Evolutionary conservation across 805 yeast genomes (phyloP).

Genomic region (Ogataea angusta): DNA sequence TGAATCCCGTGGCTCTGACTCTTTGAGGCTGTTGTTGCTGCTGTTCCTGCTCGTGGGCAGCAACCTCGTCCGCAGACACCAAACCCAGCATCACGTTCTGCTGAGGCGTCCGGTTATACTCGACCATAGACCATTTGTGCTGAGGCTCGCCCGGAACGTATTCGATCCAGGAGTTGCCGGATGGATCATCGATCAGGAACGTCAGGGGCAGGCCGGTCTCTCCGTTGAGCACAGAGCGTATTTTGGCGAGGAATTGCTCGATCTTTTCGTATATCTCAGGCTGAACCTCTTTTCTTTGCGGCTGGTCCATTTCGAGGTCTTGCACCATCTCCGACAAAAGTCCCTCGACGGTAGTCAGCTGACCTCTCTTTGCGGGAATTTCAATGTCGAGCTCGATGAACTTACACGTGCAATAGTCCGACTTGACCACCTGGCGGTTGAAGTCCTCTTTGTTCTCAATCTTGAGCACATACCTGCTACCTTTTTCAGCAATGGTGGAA

Average conservation of each 20-base stretch:
- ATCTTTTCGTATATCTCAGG: conserved; percentile 78
- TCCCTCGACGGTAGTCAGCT: conserved; percentile 90
- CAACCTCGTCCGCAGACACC: conserved; percentile 63
- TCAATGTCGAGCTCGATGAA: conserved; percentile 86
- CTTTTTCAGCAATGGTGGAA: conserved; percentile 84
- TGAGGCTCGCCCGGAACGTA: conserved; percentile 80
- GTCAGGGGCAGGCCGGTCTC: conserved; percentile 74
- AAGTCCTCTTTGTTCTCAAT: conserved; percentile 70
- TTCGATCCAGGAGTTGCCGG: conserved; percentile 97
- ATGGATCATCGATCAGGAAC: conserved; percentile 81
- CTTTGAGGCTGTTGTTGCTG: conserved; percentile 32
- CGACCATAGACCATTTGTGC: conserved; percentile 85
- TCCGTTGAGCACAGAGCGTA: conserved; percentile 60
- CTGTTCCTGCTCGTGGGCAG: conserved; percentile 42
- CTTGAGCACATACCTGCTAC: conserved; percentile 66
- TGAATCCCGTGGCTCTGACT: conserved; percentile 49
- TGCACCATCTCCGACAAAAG: conserved; percentile 76
- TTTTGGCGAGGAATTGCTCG: conserved; percentile 60
- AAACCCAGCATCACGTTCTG: conserved; percentile 85
- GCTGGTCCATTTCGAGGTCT: conserved; percentile 79
- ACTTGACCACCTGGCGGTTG: conserved; percentile 87
- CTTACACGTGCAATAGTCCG: conserved; percentile 77
- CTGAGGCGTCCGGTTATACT: conserved; percentile 80
- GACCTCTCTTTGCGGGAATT: conserved; percentile 94
- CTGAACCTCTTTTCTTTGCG: conserved; percentile 66